Evolutionary conservation across 352 stramenopile genomes (phyloP), one percentile per base, ranked within the genome.

Genomic region (Phytophthora megakarya): DNA sequence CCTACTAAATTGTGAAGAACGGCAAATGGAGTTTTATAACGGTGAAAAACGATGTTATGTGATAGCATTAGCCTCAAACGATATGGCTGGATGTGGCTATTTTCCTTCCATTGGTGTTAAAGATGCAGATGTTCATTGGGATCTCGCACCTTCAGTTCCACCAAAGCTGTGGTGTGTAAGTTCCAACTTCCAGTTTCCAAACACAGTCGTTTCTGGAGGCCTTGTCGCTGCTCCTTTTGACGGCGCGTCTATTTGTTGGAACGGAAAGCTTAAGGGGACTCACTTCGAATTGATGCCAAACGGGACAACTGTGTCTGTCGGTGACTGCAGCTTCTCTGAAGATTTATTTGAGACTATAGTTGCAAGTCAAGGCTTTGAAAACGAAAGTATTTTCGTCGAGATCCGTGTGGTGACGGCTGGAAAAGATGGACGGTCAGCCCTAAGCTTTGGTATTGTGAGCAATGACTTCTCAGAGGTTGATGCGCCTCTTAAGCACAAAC

Each of bases 21-120:
- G 70, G 12, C 78, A 78, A 56, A 38, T 96, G 21, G 83, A 89
- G 46, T 87, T 89, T 56, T 96, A 80, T 48, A 65, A 68, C 9
- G 65, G 56, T 5, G 37, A 38, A 21, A 86, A 75, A 16, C 66
- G 70, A 18, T 71, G 81, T 2, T 75, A 75, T 15, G 55, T 67
- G 12, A 45, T 80, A 8, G 50, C 59, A 1, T 30, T 94, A 28
- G 43, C 61, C 4, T 35, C 37, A 35, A 67, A 32, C 12, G 56
- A 66, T 33, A 48, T 49, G 0, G 59, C 65, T 25, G 55, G 45
- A 13, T 70, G 57, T 33, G 73, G 69, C 5, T 76, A 84, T 23
- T 89, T 82, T 45, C 80, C 79, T 33, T 75, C 79, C 13, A 67
- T 96, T 26, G 87, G 81, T 10, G 38, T 93, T 15, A 69, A 68